Evolutionary conservation across 2,329 filamentous ascomycete genomes (phyloP).

Genomic region (Colletotrichum simmondsii): DNA sequence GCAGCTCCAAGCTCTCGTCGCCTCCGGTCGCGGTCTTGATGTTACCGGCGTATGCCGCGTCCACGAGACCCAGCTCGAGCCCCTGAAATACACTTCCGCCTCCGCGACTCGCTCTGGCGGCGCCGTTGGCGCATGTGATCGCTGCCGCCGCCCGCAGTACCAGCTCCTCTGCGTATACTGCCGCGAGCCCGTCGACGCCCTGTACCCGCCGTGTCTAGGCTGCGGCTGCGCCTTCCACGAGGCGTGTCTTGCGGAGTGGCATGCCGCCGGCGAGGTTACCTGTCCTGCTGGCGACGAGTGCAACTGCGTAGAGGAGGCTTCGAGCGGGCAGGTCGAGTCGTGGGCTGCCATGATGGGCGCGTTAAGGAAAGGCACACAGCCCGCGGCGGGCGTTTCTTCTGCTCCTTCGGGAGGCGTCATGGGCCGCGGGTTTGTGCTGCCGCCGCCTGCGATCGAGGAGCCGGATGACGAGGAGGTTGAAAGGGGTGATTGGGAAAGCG

Average conservation of each 20-base stretch:
- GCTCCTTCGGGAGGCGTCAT: neutral
- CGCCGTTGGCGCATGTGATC: constrained; percentile 60
- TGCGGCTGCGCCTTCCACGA: constrained; percentile 73
- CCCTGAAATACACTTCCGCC: constrained; percentile 59
- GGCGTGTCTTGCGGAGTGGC: constrained; percentile 68
- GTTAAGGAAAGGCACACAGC: constrained; percentile 45
- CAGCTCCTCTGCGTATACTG: constrained; percentile 73
- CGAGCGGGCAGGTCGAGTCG: constrained; percentile 67
- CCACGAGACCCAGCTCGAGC: constrained; percentile 72
- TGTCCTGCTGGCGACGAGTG: constrained; percentile 76
- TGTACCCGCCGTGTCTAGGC: constrained; percentile 70
- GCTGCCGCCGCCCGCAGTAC: constrained; percentile 64
- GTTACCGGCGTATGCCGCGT: constrained; percentile 71
- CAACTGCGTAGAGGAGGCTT: constrained; percentile 67
- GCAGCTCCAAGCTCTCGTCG: constrained; percentile 59
- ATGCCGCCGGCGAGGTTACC: constrained; percentile 63
- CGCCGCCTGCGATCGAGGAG: constrained; percentile 42
- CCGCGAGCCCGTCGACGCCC: constrained; percentile 67
- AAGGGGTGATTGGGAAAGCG: constrained; percentile 50
- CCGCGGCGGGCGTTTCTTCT: neutral
- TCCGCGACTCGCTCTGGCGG: constrained; percentile 52
- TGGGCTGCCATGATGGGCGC: constrained; percentile 67
- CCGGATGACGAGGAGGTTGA: constrained; percentile 45
- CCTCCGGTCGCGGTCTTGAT: constrained; percentile 68
- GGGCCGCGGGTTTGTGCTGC: constrained; percentile 35